Percentiles rank a stretch among this genome's conserved stretches.
phyloP scores from a whole-genome alignment of 164 flowering plant genomes.

The Tetrastigma voinierianum region DNA sequence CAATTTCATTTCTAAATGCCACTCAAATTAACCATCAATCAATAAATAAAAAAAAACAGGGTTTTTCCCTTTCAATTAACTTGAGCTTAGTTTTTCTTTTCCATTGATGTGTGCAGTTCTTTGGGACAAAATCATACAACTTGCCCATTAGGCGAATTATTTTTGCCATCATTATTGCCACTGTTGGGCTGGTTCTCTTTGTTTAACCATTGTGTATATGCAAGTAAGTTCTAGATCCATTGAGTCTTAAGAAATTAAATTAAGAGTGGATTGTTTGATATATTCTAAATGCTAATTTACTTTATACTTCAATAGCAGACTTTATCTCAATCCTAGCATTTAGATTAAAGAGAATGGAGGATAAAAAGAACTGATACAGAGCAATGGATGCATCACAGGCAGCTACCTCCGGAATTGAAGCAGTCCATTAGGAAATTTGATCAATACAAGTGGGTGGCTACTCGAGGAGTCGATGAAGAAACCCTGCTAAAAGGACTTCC shows the following conservation, averaged over 20 bases:
- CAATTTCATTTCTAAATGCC: too few relatives aligned
- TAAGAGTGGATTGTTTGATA: too few relatives aligned
- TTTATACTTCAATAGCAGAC: conserved; percentile 44
- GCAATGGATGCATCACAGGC: conserved; percentile 97
- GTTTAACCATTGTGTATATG: conserved; percentile 93
- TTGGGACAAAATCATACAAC: conserved; percentile 80
- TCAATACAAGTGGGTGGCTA: conserved; percentile 91
- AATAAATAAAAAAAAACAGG: too few relatives aligned
- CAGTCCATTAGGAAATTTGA: conserved; percentile 71
- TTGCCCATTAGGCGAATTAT: conserved; percentile 81
- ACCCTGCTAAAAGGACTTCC: conserved; percentile 76
- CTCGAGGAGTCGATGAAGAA: conserved; percentile 91
- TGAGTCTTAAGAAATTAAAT: too few relatives aligned
- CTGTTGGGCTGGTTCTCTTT: conserved; percentile 83
- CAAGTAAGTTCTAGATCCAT: conserved; percentile 51
- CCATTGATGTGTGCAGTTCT: conserved; percentile 48
- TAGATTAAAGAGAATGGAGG: conserved; percentile 93
- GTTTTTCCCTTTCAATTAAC: too few relatives aligned
- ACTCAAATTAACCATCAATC: too few relatives aligned
- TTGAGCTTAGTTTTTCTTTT: background rate
- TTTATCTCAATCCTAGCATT: conserved; percentile 84
- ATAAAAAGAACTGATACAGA: conserved; percentile 85
- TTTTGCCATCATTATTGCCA: conserved; percentile 74
- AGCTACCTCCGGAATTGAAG: conserved; percentile 75
- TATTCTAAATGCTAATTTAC: too few relatives aligned